phyloP scores from a whole-genome alignment of 2,329 filamentous ascomycete species.

The Trichoderma harzianum region DNA sequence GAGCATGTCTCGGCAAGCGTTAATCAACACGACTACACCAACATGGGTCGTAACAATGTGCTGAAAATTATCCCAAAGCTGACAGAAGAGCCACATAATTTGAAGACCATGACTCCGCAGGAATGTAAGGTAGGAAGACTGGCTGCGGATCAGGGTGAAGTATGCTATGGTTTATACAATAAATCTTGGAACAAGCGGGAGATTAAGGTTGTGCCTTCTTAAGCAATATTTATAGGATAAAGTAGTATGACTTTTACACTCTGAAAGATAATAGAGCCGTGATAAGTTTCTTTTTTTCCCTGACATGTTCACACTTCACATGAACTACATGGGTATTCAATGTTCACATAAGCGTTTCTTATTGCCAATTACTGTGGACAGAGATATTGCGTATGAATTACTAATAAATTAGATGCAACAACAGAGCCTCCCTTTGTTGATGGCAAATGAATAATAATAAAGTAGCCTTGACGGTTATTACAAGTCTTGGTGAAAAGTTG shows the following conservation, averaged over 20 bases:
- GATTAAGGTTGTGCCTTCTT: background rate
- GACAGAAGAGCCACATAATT: background rate
- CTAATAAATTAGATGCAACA: background rate
- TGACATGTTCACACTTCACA: background rate
- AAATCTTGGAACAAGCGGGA: slow-evolving; percentile 16
- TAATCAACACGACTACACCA: slow-evolving; percentile 11
- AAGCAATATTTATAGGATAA: background rate
- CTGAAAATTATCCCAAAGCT: background rate
- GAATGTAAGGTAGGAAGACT: slow-evolving; percentile 7
- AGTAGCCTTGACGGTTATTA: background rate
- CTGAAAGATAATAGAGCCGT: background rate
- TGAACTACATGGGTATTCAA: background rate
- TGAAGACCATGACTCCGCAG: background rate
- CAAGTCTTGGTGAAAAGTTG: slow-evolving; percentile 1
- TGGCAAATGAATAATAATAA: background rate
- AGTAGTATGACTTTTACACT: background rate
- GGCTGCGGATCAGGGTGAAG: background rate
- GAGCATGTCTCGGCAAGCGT: slow-evolving; percentile 12
- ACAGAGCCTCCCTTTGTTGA: background rate
- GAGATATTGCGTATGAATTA: background rate
- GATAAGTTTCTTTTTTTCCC: background rate
- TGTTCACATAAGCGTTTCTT: background rate
- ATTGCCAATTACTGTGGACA: background rate
- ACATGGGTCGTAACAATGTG: slow-evolving; percentile 11
- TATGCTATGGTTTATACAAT: slow-evolving; percentile 13